These are phyloP conservation scores for Anisodus acutangulus DNA, from an alignment of 257 asterid species.

Conservation along the genomic window DNA sequence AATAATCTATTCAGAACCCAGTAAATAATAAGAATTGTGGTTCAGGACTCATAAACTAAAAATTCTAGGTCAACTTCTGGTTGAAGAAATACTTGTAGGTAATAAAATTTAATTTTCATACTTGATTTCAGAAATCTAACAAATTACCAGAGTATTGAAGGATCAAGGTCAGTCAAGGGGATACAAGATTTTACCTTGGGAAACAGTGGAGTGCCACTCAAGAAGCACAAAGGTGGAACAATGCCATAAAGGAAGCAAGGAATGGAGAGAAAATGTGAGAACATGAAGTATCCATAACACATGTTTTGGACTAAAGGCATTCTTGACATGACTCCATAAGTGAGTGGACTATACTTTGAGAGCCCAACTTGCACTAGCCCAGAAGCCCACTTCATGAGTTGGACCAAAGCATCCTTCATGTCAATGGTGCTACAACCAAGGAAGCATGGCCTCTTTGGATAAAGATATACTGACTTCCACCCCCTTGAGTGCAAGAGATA, in stretches of 20 bases:
- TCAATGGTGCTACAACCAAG: slow-evolving; percentile 66
- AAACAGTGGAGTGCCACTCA: slow-evolving; percentile 55
- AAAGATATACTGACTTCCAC: slow-evolving; percentile 62
- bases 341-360: slow-evolving; percentile 58
- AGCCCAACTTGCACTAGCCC: slow-evolving; percentile 66
- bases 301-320: slow-evolving; percentile 57
- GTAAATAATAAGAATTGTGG: not conserved
- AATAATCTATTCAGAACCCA: not conserved
- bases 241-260: slow-evolving; percentile 56
- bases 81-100: not conserved
- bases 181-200: slow-evolving; percentile 53
- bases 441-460: slow-evolving; percentile 63
- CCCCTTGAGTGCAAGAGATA: slow-evolving; percentile 62
- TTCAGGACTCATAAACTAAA: not conserved
- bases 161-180: not conserved
- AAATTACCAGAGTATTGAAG: not conserved
- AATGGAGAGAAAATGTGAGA: slow-evolving; percentile 50
- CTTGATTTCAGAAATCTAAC: not conserved
- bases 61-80: not conserved
- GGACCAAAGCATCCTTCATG: slow-evolving; percentile 65
- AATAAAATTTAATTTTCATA: too few relatives aligned
- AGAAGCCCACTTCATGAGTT: slow-evolving; percentile 75
- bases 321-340: slow-evolving; percentile 50
- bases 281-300: slow-evolving; percentile 58
- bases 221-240: slow-evolving; percentile 57